These are phyloP conservation scores for Scalesia atractyloides DNA, from an alignment of 129 eudicot genomes.

Conservation along the genomic window DNA sequence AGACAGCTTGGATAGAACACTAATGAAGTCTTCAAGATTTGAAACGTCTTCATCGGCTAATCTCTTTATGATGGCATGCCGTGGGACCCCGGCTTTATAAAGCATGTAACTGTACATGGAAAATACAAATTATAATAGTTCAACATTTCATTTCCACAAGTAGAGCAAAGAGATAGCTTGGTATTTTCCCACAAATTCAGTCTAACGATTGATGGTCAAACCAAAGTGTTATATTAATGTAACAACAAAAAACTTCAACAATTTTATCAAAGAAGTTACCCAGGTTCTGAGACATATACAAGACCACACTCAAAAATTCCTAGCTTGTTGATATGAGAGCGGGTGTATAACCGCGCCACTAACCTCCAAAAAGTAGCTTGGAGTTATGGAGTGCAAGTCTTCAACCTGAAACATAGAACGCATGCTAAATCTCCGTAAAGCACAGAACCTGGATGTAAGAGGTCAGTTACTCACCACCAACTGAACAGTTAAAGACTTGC, in stretches of 20 bases:
- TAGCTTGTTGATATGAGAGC: slow-evolving; percentile 95
- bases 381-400: slow-evolving; percentile 93
- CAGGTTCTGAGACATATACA: slow-evolving; percentile 94
- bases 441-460: slow-evolving; percentile 13
- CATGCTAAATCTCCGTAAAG: background rate
- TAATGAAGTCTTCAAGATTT: slow-evolving; percentile 67
- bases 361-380: slow-evolving; percentile 87
- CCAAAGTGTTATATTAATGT: background rate
- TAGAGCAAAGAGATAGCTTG: slow-evolving; percentile 5
- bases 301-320: slow-evolving; percentile 96
- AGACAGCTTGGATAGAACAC: slow-evolving; percentile 70
- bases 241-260: background rate
- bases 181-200: background rate
- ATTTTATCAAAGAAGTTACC: slow-evolving; percentile 47
- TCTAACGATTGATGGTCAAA: slow-evolving; percentile 1
- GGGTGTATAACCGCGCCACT: slow-evolving; percentile 94
- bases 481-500: slow-evolving; percentile 65
- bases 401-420: slow-evolving; percentile 61
- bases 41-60: slow-evolving; percentile 77
- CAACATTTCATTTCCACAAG: slow-evolving; percentile 9
- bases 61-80: slow-evolving; percentile 92
- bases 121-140: slow-evolving; percentile 14
- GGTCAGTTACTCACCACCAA: slow-evolving; percentile 33
- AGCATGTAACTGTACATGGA: slow-evolving; percentile 71
- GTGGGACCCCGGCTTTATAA: slow-evolving; percentile 88